Evolutionary conservation across 805 yeast species (phyloP).

Genomic region (Candida boidinii): DNA sequence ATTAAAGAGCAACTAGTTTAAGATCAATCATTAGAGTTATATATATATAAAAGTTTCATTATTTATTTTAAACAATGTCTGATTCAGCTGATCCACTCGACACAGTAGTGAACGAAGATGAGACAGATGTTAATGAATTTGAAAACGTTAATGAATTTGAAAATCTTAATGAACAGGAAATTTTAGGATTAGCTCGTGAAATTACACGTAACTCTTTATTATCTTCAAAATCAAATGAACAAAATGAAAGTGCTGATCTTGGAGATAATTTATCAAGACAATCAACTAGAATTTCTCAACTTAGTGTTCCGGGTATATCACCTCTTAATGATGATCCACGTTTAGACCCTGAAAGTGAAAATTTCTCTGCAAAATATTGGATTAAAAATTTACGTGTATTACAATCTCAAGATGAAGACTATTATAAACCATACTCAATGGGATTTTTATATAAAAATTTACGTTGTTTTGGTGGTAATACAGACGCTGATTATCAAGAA

Average conservation of each 20-base stretch:
- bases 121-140: too few species aligned
- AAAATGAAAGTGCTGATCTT: constrained; percentile 1
- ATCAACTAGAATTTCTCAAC: constrained; percentile 24
- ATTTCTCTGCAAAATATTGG: constrained; percentile 57
- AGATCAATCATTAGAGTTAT: too few species aligned
- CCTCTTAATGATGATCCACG: constrained; percentile 37
- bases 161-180: constrained; percentile 23
- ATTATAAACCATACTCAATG: constrained; percentile 51
- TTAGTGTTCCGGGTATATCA: constrained; percentile 26
- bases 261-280: constrained; percentile 25
- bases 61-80: too few species aligned
- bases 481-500: constrained; percentile 60
- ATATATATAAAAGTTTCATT: too few species aligned
- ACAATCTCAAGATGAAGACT: constrained; percentile 46
- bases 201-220: constrained; percentile 9
- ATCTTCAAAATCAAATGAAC: not conserved
- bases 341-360: constrained; percentile 52
- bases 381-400: constrained; percentile 54
- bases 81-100: too few species aligned
- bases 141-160: too few species aligned
- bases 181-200: constrained; percentile 31
- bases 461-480: constrained; percentile 56
- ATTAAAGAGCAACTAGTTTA: too few species aligned
- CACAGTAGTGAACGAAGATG: too few species aligned
- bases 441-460: constrained; percentile 53